Conservation (phyloP, 202 grass and related monocot species). For the Eragrostis tef region DNA sequence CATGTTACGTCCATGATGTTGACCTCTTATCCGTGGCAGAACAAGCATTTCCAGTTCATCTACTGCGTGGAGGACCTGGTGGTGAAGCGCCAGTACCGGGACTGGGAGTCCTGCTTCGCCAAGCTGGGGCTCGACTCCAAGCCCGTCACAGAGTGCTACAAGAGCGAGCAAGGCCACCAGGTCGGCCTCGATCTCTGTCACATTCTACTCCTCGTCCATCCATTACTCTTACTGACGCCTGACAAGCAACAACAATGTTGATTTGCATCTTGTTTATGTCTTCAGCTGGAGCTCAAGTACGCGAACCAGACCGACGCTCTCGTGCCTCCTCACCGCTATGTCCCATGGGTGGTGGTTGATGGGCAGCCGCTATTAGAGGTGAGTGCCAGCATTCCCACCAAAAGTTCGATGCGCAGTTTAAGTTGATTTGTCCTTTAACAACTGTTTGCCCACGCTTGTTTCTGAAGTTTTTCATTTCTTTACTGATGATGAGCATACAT, state of each 20-base stretch:
- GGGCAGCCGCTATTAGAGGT: conserved; percentile 71
- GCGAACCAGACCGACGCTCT: conserved; percentile 70
- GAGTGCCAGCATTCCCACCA: conserved; percentile 6
- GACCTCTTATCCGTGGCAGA: conserved; percentile 44
- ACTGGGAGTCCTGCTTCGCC: conserved; percentile 80
- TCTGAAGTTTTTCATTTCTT: neutral
- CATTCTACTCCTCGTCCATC: neutral
- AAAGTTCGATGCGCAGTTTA: neutral
- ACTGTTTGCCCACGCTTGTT: neutral
- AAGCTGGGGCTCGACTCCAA: conserved; percentile 64
- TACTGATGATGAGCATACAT: neutral
- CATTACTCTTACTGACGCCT: neutral
- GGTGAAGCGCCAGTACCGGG: conserved; percentile 44
- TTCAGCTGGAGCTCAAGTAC: conserved; percentile 81
- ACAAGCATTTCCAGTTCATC: conserved; percentile 83
- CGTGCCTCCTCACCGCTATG: conserved; percentile 75
- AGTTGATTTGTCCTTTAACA: neutral
- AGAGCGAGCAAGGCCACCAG: conserved; percentile 64
- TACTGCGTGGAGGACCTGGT: conserved; percentile 86
- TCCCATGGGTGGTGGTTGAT: conserved; percentile 93
- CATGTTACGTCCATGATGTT: neutral
- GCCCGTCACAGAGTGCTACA: conserved; percentile 68
- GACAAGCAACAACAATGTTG: neutral
- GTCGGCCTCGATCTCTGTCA: conserved; percentile 24
- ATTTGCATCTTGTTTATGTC: conserved; percentile 10